Conservation (phyloP, 2,329 filamentous ascomycete genomes). For the Phialophora tarda region DNA sequence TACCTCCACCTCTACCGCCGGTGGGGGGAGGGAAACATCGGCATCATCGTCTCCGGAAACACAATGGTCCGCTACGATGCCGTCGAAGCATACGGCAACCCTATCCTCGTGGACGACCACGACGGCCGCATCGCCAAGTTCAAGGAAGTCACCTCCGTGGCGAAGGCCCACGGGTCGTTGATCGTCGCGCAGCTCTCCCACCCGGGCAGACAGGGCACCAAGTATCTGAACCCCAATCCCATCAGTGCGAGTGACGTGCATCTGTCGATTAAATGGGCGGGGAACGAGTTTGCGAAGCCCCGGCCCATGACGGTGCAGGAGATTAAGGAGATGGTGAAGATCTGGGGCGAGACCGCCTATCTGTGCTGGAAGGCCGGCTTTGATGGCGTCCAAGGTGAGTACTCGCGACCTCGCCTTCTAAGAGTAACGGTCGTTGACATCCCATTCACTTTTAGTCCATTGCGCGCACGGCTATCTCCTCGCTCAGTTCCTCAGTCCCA, state of each 20-base stretch:
- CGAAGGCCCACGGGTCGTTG: conserved; percentile 64
- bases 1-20: conserved; percentile 64
- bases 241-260: conserved; percentile 60
- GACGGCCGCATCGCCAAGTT: conserved; percentile 65
- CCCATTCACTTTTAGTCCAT: conserved; percentile 34
- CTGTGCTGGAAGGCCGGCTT: conserved; percentile 36
- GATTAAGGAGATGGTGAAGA: conserved; percentile 34
- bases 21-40: conserved; percentile 66
- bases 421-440: background rate
- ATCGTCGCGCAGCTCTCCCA: conserved; percentile 67
- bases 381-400: conserved; percentile 36
- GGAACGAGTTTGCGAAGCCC: conserved; percentile 46
- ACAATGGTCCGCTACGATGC: conserved; percentile 68
- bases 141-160: conserved; percentile 59
- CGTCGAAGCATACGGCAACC: conserved; percentile 62
- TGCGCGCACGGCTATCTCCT: conserved; percentile 42
- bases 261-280: conserved; percentile 46
- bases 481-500: conserved; percentile 40
- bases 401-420: background rate
- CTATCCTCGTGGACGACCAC: conserved; percentile 62
- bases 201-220: conserved; percentile 63
- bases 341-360: conserved; percentile 34
- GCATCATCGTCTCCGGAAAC: conserved; percentile 68
- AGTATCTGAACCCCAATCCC: conserved; percentile 56
- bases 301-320: conserved; percentile 41